Base-by-base conservation (phyloP, 1,284 basidiomycete genomes). In the Malassezia brasiliensis region DNA sequence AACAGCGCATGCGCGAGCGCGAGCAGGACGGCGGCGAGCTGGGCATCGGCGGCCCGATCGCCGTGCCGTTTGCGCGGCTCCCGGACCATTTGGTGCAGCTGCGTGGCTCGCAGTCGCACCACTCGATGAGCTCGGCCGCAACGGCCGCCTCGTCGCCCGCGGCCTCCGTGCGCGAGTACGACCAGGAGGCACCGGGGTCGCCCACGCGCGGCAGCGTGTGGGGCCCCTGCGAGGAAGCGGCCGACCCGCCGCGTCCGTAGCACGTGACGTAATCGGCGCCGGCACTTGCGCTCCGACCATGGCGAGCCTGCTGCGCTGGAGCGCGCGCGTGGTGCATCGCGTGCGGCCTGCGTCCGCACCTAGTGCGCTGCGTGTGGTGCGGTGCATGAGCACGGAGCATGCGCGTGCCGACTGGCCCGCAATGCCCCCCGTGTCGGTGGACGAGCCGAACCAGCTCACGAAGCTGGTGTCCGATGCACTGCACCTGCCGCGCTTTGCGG, bases 1-100 rank as follows among this genome's bases (percentile, higher is more conserved):
- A 59, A n/a, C 67, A 69, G 34, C 51, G 67, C 1, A 69, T 69
- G 67, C 60, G 62, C 19, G 69, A 71, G 35, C 57, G 69, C 4
- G 67, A 63, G 38, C 52, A 60, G n/a, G 45, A 61, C 49, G 68
- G 68, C 1, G 67, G 67, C 8, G 68, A 72, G 42, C 59, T 64
- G 0, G 69, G 68, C n/a, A 64, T 69, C 1, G 69, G 67, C 12
- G 67, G 65, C 17, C 50, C 44, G 9, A 34, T 52, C 8, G 15
- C 45, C 6, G 8, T 25, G 5, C 46, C 50, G 1, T 42, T 57
- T 25, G 42, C 46, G 8, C 45, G 38, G 2, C 17, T 32, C 2
- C 36, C 22, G 5, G 55, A 48, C 19, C 14, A 38, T 11, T 12
- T 52, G 9, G 6, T n/a, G 37, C 45, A 42, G 20, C 31, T 37